Evolutionary conservation across 345 rosid genomes (phyloP), one percentile per base, ranked within the genome.

Genomic region (Euphorbia tirucalli): DNA sequence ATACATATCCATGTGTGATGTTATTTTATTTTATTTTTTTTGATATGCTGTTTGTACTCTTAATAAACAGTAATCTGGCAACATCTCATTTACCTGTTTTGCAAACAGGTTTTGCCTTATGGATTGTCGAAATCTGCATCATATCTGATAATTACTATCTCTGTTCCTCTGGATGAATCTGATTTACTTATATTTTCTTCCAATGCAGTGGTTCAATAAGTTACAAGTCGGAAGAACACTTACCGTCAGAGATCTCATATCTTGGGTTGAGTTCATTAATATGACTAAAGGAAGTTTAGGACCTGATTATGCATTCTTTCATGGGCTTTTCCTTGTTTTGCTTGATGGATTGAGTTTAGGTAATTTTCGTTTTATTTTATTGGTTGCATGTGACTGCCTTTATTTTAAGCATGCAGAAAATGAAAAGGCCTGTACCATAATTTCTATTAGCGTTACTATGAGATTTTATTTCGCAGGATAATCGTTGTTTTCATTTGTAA

Each of bases 261-360:
- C 98, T 61, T 94, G 98, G 98, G 72, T 92, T 71, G 82, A 83
- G 48, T 94, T 94, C 79, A 78, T 90, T 64, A 84, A 87, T 44
- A 74, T 71, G 67, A 85, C 90, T 43, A 83, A 73, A 74, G 82
- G 65, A 81, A 77, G 75, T 79, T 79, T 94, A 73, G 93, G 84
- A 79, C 74, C 83, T 61, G 86, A 81, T 69, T 74, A 66, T 80
- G 90, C 96, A 44, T 84, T 89, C 65, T 79, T 92, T 62, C 98
- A 94, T 75, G 98, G 98, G 60, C 87, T 86, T 74, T 94, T 92
- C 81, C 98, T 94, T 69, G 88, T 89, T 82, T 78, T 94, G 80
- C 93, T 94, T 71, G 98, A 92, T 85, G 98, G 98, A 69, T 68
- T 94, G 58, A 84, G 89, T 84, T 78, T 92, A 82, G 98, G 98